Conservation (phyloP, 495 filamentous ascomycete species). For the Hyaloscypha bicolor region DNA sequence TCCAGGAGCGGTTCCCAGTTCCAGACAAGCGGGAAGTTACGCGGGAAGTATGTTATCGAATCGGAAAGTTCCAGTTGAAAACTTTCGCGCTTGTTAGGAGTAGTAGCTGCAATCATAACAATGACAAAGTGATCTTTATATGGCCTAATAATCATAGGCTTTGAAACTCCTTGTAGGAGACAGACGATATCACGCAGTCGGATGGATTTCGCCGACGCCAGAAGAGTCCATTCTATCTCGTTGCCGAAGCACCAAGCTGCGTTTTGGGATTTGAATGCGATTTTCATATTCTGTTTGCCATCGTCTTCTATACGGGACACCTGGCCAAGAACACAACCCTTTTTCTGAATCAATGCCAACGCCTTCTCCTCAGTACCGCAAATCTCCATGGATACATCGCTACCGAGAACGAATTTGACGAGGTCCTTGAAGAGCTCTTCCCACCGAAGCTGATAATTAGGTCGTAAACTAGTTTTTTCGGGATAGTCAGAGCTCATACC, state of each 20-base stretch:
- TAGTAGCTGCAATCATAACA: slow-evolving; percentile 31
- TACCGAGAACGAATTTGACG: slow-evolving; percentile 6
- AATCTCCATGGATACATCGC: slow-evolving; percentile 3
- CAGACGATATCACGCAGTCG: slow-evolving; percentile 33
- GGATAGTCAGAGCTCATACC: slow-evolving; percentile 3
- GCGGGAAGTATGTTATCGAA: slow-evolving; percentile 25
- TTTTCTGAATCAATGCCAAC: slow-evolving; percentile 7
- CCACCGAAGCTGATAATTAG: slow-evolving; percentile 1
- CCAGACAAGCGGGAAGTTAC: slow-evolving; percentile 31
- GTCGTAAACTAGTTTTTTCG: background rate
- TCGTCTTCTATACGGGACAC: background rate
- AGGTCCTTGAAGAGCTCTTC: background rate
- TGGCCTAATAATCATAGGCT: slow-evolving; percentile 32
- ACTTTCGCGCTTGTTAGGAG: slow-evolving; percentile 7
- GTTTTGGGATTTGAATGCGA: slow-evolving; percentile 20
- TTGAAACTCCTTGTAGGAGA: slow-evolving; percentile 32
- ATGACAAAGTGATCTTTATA: slow-evolving; percentile 31
- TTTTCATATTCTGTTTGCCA: too few species aligned
- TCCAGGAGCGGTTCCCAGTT: too few species aligned
- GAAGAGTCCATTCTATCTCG: slow-evolving; percentile 13
- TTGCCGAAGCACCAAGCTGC: slow-evolving; percentile 3
- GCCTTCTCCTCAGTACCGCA: too few species aligned
- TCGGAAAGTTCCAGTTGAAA: slow-evolving; percentile 17
- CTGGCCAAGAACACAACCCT: slow-evolving; percentile 14
- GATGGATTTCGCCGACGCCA: slow-evolving; percentile 29